Evolutionary conservation across 805 yeast species (phyloP).

Genomic region (Barnettozyma sucrosica): DNA sequence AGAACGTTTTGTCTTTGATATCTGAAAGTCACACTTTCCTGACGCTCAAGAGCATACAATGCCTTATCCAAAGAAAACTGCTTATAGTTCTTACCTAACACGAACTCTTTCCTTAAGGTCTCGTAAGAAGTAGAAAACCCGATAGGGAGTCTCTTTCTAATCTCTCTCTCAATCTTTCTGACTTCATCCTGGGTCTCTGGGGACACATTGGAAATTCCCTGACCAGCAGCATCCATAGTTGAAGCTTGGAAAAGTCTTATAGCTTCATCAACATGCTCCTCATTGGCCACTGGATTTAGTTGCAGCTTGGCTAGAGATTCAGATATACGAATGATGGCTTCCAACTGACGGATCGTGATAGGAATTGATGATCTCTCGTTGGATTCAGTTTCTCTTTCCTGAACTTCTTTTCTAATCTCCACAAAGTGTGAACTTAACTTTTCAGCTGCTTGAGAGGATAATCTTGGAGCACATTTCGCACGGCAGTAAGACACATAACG

Average conservation of each 20-base stretch:
- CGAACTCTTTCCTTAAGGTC: conserved; percentile 79
- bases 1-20: conserved; percentile 80
- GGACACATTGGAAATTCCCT: conserved; percentile 46
- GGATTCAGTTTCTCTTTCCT: conserved; percentile 71
- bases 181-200: conserved; percentile 63
- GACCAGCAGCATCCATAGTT: conserved; percentile 86
- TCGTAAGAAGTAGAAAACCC: conserved; percentile 93
- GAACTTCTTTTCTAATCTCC: conserved; percentile 77
- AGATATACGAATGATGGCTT: conserved; percentile 93
- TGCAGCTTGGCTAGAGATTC: conserved; percentile 89
- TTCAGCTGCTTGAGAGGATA: conserved; percentile 85
- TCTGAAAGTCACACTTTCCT: conserved; percentile 81
- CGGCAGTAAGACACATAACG: conserved; percentile 89
- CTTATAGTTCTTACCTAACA: conserved; percentile 54
- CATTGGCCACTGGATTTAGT: conserved; percentile 76
- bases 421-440: conserved; percentile 89
- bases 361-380: conserved; percentile 94
- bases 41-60: conserved; percentile 71
- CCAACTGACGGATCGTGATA: conserved; percentile 94
- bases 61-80: conserved; percentile 80
- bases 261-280: conserved; percentile 92
- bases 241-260: conserved; percentile 92
- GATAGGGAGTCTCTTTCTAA: conserved; percentile 85
- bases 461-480: conserved; percentile 85
- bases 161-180: conserved; percentile 71